Percentiles rank a stretch among this genome's conserved stretches.
Conservation (phyloP, 2,329 filamentous ascomycete species). For the Aspergillus ibericus region DNA sequence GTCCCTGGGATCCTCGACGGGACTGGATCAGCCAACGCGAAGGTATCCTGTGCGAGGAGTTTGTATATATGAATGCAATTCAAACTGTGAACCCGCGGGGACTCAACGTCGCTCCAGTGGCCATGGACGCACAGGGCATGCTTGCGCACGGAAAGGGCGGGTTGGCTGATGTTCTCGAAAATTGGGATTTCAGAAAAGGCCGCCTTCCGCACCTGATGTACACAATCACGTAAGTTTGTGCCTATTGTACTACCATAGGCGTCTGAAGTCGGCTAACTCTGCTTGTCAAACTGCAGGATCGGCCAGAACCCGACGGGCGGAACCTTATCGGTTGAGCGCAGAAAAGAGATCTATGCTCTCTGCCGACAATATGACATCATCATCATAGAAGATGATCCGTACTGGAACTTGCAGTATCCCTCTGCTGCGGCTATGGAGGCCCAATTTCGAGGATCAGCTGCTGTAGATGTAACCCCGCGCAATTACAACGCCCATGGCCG, state of each 20-base stretch:
- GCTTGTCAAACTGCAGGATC: slow-evolving; percentile 52
- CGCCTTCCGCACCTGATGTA: slow-evolving; percentile 82
- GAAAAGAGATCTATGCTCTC: slow-evolving; percentile 75
- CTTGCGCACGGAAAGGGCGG: slow-evolving; percentile 69
- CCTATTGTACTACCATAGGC: neutral
- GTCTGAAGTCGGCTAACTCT: slow-evolving; percentile 6
- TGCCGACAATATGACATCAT: slow-evolving; percentile 84
- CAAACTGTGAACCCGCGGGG: slow-evolving; percentile 67
- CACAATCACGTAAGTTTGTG: slow-evolving; percentile 72
- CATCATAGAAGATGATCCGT: slow-evolving; percentile 92
- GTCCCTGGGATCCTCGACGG: slow-evolving; percentile 70
- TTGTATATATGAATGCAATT: slow-evolving; percentile 76
- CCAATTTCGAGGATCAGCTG: slow-evolving; percentile 27
- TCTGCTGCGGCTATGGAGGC: slow-evolving; percentile 57
- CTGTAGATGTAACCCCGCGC: slow-evolving; percentile 36
- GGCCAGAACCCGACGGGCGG: slow-evolving; percentile 87
- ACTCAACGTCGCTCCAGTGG: slow-evolving; percentile 70
- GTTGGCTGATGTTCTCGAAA: slow-evolving; percentile 73
- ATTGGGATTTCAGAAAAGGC: slow-evolving; percentile 75
- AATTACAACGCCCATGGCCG: slow-evolving; percentile 47
- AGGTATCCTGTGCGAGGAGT: slow-evolving; percentile 76
- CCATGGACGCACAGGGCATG: slow-evolving; percentile 80
- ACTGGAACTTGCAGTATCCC: slow-evolving; percentile 91
- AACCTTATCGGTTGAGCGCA: slow-evolving; percentile 69
- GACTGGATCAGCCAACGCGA: slow-evolving; percentile 69